phyloP scores from a whole-genome alignment of 192 early-diverging fungal genomes.

The Dimargaris verticillata region DNA sequence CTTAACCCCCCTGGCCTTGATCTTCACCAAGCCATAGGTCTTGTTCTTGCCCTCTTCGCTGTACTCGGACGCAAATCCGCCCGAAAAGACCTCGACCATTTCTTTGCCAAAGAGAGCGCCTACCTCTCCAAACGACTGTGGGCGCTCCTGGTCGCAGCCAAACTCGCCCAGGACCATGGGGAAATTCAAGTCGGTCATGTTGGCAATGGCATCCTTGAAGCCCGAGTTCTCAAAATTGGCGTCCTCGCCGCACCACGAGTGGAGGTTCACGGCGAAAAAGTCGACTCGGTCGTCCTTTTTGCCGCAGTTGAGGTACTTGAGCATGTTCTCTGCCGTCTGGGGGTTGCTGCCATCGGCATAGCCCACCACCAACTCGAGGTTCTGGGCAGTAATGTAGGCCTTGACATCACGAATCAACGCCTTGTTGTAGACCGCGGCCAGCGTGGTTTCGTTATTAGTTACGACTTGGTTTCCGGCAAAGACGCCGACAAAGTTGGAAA shows the following conservation, averaged over 20 bases:
- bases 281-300: slow-evolving; percentile 38
- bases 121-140: slow-evolving; percentile 50
- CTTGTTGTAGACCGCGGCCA: slow-evolving; percentile 45
- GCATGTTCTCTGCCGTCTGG: slow-evolving; percentile 40
- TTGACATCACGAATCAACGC: slow-evolving; percentile 51
- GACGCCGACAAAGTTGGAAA: slow-evolving; percentile 44
- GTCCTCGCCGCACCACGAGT: slow-evolving; percentile 52
- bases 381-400: slow-evolving; percentile 33
- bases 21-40: slow-evolving; percentile 44
- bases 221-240: slow-evolving; percentile 43
- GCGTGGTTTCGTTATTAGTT: slow-evolving; percentile 41
- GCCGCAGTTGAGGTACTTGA: slow-evolving; percentile 56
- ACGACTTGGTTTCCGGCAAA: slow-evolving; percentile 64
- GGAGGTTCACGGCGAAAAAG: slow-evolving; percentile 58
- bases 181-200: slow-evolving; percentile 40
- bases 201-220: slow-evolving; percentile 44
- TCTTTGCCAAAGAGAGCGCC: slow-evolving; percentile 44
- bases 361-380: slow-evolving; percentile 43
- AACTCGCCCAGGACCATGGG: slow-evolving; percentile 59
- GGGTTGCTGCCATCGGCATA: slow-evolving; percentile 59
- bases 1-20: slow-evolving; percentile 24
- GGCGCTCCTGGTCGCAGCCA: slow-evolving; percentile 51
- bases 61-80: slow-evolving; percentile 60
- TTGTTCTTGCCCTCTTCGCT: slow-evolving; percentile 46
- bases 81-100: slow-evolving; percentile 46